phyloP scores from a whole-genome alignment of 2,329 filamentous ascomycete genomes.

The Chrysoporthe cubensis region DNA sequence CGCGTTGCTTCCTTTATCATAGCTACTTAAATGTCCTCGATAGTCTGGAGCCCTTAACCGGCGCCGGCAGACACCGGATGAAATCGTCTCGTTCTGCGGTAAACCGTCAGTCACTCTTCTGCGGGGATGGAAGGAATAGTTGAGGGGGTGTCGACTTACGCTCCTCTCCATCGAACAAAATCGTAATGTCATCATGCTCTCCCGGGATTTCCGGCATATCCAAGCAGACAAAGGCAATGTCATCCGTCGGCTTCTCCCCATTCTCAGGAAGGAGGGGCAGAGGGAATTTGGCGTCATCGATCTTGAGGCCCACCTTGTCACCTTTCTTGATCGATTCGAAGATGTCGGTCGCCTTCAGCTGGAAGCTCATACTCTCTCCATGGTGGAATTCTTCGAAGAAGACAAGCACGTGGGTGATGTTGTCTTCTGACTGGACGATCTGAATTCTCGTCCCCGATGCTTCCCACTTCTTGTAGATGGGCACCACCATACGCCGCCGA shows the following conservation, averaged over 20 bases:
- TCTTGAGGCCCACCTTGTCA: conserved; percentile 72
- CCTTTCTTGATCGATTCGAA: conserved; percentile 72
- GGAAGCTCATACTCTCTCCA: conserved; percentile 87
- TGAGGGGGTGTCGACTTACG: conserved; percentile 56
- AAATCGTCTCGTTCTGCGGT: conserved; percentile 58
- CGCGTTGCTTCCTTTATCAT: conserved; percentile 25
- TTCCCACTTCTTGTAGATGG: conserved; percentile 94
- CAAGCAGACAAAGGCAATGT: conserved; percentile 74
- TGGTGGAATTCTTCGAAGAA: conserved; percentile 90
- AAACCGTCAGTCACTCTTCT: conserved; percentile 31
- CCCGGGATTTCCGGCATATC: conserved; percentile 88
- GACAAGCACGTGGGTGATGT: conserved; percentile 75
- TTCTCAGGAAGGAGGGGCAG: conserved; percentile 65
- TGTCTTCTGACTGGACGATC: conserved; percentile 72
- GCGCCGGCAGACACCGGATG: conserved; percentile 56
- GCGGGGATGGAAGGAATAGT: neutral
- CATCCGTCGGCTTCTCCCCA: conserved; percentile 58
- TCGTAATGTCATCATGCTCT: conserved; percentile 89
- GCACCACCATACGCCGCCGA: conserved; percentile 84
- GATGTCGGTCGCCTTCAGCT: conserved; percentile 80
- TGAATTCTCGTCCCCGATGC: conserved; percentile 80
- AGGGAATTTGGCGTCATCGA: conserved; percentile 90
- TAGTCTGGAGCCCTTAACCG: conserved; percentile 54
- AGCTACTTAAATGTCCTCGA: conserved; percentile 35
- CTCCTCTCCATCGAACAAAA: conserved; percentile 79